Evolutionary conservation across 306 rosid species (phyloP).

Genomic region (Gastrolobium bilobum): DNA sequence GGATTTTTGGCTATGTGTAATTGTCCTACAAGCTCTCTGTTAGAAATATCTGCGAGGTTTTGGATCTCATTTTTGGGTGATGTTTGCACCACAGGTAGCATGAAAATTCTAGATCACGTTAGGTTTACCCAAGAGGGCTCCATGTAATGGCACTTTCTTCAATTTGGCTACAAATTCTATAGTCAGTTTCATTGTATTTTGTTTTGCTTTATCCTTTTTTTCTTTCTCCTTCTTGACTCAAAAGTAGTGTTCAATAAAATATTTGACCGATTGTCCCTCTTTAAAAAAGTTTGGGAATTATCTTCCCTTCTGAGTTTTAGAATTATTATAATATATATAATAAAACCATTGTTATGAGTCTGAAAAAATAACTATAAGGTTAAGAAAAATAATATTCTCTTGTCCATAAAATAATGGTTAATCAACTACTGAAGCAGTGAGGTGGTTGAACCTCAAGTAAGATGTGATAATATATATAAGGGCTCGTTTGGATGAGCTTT

Average conservation of each 20-base stretch:
- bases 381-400: background rate
- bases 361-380: background rate
- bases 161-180: background rate
- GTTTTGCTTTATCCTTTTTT: constrained; percentile 1
- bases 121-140: constrained; percentile 26
- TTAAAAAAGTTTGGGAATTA: background rate
- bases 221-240: constrained; percentile 17
- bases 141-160: constrained; percentile 25
- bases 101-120: constrained; percentile 51
- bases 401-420: constrained; percentile 15
- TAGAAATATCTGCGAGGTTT: background rate
- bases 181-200: constrained; percentile 30
- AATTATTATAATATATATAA: background rate
- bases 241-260: background rate
- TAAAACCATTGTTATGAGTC: background rate
- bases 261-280: constrained; percentile 23
- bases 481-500: no score
- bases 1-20: constrained; percentile 29
- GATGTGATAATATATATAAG: constrained; percentile 41
- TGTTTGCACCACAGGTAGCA: constrained; percentile 24
- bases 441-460: constrained; percentile 51
- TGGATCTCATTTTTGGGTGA: constrained; percentile 12
- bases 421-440: constrained; percentile 47
- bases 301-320: background rate
- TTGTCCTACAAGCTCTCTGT: constrained; percentile 24